phyloP scores from a whole-genome alignment of 1,284 basidiomycete genomes.

The Moesziomyces sp. region DNA sequence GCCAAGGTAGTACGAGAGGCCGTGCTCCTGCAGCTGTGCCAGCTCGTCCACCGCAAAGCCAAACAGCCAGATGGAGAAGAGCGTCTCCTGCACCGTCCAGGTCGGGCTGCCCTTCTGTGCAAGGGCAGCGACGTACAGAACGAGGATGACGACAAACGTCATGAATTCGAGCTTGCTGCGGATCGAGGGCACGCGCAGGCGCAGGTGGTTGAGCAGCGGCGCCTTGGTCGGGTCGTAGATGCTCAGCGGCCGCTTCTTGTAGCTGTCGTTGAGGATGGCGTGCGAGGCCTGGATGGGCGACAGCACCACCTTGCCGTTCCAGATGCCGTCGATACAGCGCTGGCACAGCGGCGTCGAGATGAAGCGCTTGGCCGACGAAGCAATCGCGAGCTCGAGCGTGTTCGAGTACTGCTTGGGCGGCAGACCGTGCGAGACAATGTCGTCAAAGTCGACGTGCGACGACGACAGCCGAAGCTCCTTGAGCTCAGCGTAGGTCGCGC shows the following conservation, averaged over 20 bases:
- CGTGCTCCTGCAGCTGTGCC: conserved; percentile 93
- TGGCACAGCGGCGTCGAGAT: conserved; percentile 60
- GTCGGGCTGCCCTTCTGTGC: conserved; percentile 51
- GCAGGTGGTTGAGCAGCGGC: conserved; percentile 90
- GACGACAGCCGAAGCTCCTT: conserved; percentile 32
- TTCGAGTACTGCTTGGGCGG: conserved; percentile 46
- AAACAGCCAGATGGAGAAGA: conserved; percentile 58
- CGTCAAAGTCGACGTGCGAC: conserved; percentile 30
- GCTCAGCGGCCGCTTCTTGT: conserved; percentile 89
- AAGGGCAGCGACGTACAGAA: conserved; percentile 66
- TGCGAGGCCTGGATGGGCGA: conserved; percentile 50
- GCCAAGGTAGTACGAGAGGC: conserved; percentile 77
- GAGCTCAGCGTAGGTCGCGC: conserved; percentile 65
- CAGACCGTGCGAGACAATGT: conserved; percentile 24
- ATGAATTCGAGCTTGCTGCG: conserved; percentile 87
- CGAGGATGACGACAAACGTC: conserved; percentile 72
- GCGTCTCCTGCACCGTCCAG: conserved; percentile 52
- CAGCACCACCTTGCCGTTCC: conserved; percentile 56
- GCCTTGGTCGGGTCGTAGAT: conserved; percentile 94
- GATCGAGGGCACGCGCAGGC: conserved; percentile 90
- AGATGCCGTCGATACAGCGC: conserved; percentile 60
- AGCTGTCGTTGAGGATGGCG: conserved; percentile 75
- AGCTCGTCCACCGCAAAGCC: conserved; percentile 90
- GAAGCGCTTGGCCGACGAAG: conserved; percentile 59
- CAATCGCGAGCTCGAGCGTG: conserved; percentile 62